These are phyloP conservation scores for Colletotrichum nymphaeae DNA, from an alignment of 2,329 filamentous ascomycete species.

Conservation along the genomic window DNA sequence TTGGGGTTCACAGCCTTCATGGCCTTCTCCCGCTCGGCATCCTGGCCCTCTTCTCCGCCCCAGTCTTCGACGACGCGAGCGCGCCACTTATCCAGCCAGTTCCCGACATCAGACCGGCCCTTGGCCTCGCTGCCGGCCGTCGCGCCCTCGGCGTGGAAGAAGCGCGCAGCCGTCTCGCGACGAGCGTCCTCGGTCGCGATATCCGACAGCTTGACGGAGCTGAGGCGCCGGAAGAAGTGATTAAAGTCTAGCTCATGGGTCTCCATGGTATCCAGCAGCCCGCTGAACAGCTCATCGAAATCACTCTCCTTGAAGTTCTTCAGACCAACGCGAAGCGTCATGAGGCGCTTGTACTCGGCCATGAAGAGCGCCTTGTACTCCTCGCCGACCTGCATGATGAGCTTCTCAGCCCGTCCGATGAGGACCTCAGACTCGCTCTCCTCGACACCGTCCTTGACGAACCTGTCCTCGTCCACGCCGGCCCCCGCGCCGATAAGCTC, in stretches of 20 bases:
- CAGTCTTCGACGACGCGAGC: slow-evolving; percentile 80
- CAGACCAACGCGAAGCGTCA: slow-evolving; percentile 84
- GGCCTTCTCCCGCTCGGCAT: slow-evolving; percentile 71
- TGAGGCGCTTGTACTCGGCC: slow-evolving; percentile 87
- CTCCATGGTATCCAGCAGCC: slow-evolving; percentile 84
- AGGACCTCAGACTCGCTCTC: slow-evolving; percentile 77
- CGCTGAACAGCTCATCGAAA: slow-evolving; percentile 85
- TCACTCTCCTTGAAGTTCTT: slow-evolving; percentile 76
- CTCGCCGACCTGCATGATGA: slow-evolving; percentile 84
- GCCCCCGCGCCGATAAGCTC: slow-evolving; percentile 86
- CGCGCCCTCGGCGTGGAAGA: slow-evolving; percentile 83
- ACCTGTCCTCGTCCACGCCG: slow-evolving; percentile 76
- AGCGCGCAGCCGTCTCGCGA: slow-evolving; percentile 73
- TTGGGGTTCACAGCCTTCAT: slow-evolving; percentile 95
- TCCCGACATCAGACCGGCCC: slow-evolving; percentile 74
- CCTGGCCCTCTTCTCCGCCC: slow-evolving; percentile 65
- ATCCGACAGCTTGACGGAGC: slow-evolving; percentile 69
- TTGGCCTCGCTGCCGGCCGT: slow-evolving; percentile 69
- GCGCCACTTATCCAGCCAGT: slow-evolving; percentile 87
- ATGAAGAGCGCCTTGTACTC: slow-evolving; percentile 92
- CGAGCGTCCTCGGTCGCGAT: slow-evolving; percentile 74
- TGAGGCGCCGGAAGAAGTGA: slow-evolving; percentile 88
- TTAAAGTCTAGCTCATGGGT: slow-evolving; percentile 90
- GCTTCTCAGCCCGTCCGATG: slow-evolving; percentile 81
- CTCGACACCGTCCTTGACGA: slow-evolving; percentile 77